These are phyloP conservation scores for Erodium maritimum DNA, from an alignment of 345 rosid species.

Conservation along the genomic window DNA sequence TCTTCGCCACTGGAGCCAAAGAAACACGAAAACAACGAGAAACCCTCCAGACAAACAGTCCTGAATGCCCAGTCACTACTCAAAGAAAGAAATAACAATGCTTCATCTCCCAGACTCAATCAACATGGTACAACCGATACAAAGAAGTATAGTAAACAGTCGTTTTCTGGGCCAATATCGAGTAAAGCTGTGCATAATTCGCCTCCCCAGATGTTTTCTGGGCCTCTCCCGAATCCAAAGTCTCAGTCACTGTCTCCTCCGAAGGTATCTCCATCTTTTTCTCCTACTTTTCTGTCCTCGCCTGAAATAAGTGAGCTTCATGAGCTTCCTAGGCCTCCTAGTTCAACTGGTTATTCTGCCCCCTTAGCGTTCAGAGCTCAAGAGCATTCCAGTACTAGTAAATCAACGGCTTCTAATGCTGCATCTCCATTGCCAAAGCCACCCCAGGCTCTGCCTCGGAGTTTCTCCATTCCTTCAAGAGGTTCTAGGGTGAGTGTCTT, in stretches of 20 bases:
- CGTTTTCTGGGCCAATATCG: constrained; percentile 70
- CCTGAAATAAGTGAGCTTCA: constrained; percentile 94
- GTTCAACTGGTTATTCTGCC: constrained; percentile 56
- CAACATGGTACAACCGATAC: constrained; percentile 20
- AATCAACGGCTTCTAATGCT: constrained; percentile 21
- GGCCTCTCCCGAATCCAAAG: constrained; percentile 49
- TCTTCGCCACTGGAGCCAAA: constrained; percentile 65
- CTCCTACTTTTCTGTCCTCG: constrained; percentile 64
- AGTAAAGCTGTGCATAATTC: constrained; percentile 37
- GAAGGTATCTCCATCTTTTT: constrained; percentile 46
- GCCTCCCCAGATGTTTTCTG: constrained; percentile 47
- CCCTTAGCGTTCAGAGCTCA: constrained; percentile 53
- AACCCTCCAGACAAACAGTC: constrained; percentile 24
- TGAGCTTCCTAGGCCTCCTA: constrained; percentile 97
- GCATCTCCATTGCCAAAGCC: constrained; percentile 80
- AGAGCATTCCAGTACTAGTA: constrained; percentile 29
- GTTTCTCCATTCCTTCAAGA: constrained; percentile 80
- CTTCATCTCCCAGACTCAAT: constrained; percentile 26
- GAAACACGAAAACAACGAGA: constrained; percentile 24
- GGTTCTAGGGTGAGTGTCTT: constrained; percentile 34
- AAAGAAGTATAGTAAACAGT: constrained; percentile 48
- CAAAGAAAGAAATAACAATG: constrained; percentile 49
- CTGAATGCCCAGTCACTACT: constrained; percentile 25
- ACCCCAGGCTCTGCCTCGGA: constrained; percentile 51
- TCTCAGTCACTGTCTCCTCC: constrained; percentile 44